Conservation (phyloP, 345 rosid genomes). For the Lepidium africanum region DNA sequence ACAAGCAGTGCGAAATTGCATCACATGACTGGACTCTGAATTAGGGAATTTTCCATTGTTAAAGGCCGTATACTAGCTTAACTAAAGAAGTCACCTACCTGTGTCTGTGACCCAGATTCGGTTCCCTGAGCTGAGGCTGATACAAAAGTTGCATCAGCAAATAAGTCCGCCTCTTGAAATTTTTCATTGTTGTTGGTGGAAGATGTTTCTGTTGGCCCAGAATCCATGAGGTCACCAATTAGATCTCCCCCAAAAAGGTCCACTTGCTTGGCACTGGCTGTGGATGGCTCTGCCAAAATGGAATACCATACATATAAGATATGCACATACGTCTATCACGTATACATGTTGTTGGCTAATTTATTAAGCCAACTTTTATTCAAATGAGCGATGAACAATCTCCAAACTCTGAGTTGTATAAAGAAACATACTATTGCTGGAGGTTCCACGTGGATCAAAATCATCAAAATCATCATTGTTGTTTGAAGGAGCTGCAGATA, state of each 20-base stretch:
- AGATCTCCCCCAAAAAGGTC: conserved; percentile 78
- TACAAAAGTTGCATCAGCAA: conserved; percentile 93
- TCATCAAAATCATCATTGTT: conserved; percentile 70
- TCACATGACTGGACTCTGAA: background rate
- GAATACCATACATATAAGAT: conserved; percentile 9
- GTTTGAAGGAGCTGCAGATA: conserved; percentile 37
- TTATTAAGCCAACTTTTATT: background rate
- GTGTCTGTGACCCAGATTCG: conserved; percentile 36
- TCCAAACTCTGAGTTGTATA: background rate
- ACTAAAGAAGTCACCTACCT: conserved; percentile 35
- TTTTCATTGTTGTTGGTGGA: conserved; percentile 25
- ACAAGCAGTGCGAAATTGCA: background rate
- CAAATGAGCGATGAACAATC: background rate
- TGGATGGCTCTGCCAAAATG: conserved; percentile 48
- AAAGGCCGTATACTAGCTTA: background rate
- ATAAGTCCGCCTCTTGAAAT: conserved; percentile 66
- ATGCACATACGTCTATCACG: background rate
- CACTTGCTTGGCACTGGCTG: conserved; percentile 57
- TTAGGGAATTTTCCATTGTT: background rate
- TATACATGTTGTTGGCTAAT: background rate
- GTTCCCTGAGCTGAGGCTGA: conserved; percentile 61
- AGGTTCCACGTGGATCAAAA: conserved; percentile 93
- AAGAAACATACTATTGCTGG: conserved; percentile 55
- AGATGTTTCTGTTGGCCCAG: conserved; percentile 50
- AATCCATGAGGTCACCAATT: conserved; percentile 75